phyloP scores from a whole-genome alignment of 208 protist species.

The Phytomonas francai region DNA sequence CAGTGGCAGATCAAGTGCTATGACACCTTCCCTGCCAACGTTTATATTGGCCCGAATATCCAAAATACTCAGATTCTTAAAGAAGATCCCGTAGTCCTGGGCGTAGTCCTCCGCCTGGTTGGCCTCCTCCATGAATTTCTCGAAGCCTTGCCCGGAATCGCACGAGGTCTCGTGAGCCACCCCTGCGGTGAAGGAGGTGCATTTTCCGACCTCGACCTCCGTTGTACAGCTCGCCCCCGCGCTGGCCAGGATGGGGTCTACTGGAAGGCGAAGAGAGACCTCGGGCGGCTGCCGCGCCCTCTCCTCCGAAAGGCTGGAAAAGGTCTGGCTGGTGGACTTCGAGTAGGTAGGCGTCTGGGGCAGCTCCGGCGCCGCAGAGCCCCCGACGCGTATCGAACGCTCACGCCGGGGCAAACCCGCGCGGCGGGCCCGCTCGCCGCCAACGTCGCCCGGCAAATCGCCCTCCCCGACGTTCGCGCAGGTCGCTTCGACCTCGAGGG shows the following conservation, averaged over 20 bases:
- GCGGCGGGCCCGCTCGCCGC: not conserved
- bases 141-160: slow-evolving; percentile 37
- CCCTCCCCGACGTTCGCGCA: not conserved
- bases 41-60: slow-evolving; percentile 30
- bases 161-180: slow-evolving; percentile 28
- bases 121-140: slow-evolving; percentile 49
- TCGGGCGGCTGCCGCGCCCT: no score
- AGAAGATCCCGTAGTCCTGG: slow-evolving; percentile 80
- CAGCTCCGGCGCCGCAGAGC: no score
- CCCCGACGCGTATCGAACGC: not conserved
- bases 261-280: no score
- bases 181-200: not conserved
- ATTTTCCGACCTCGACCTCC: not conserved
- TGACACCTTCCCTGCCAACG: slow-evolving; percentile 42
- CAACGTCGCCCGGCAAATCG: not conserved
- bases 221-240: no score
- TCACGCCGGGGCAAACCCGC: not conserved
- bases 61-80: slow-evolving; percentile 29
- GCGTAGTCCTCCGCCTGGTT: slow-evolving; percentile 45
- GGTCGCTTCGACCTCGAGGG: not conserved
- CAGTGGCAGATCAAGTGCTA: slow-evolving; percentile 44
- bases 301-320: no score
- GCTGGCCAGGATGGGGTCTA: no score
- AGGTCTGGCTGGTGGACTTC: no score
- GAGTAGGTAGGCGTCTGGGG: no score